Base-by-base conservation (phyloP, 352 stramenopile genomes). In the Phytophthora melonis region DNA sequence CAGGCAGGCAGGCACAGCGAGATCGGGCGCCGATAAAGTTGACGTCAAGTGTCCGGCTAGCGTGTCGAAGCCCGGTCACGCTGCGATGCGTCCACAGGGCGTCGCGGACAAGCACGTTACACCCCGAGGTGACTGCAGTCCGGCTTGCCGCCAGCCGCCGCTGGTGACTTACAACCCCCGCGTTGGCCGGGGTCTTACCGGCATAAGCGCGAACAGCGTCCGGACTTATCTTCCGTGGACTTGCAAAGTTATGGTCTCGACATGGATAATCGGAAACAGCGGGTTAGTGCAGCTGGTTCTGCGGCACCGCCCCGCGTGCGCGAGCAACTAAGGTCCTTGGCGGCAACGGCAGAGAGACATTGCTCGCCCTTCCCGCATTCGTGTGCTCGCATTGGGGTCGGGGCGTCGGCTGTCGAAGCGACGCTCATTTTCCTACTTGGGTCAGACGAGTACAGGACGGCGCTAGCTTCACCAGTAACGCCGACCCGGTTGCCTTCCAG, bases 221-320 rank as follows among this genome's bases (percentile, higher is more conserved):
- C 58, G 69, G 58, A 76, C 45, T 66, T 78, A 66, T 74, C 59
- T 73, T 63, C 47, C n/a, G 67, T 21, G 34, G 41, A 45, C 52
- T 23, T 67, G 19, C 23, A 68, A 50, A 64, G 43, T 66, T 72
- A n/a, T 78, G 58, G 64, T 34, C 39, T 41, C 23, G 23, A 53
- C 36, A 61, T 71, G 59, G 60, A 63, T 68, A 75, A 75, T 36
- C 63, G 58, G 27, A 62, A 68, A 62, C 61, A 78, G 61, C 66
- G 45, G 60, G 67, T 68, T 69, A 56, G 23, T 61, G 67, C 72
- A 78, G 60, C 57, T 78, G 67, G 41, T 78, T 78, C 70, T 78
- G 18, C 39, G 23, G 71, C 66, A 62, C 30, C 58, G 55, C 60
- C 6, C 27, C 23, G 27, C 32, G 41, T 62, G 68, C 47, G 63